These are phyloP conservation scores for Fusarium sp. DNA, from an alignment of 2,329 filamentous ascomycete genomes.

Conservation along the genomic window DNA sequence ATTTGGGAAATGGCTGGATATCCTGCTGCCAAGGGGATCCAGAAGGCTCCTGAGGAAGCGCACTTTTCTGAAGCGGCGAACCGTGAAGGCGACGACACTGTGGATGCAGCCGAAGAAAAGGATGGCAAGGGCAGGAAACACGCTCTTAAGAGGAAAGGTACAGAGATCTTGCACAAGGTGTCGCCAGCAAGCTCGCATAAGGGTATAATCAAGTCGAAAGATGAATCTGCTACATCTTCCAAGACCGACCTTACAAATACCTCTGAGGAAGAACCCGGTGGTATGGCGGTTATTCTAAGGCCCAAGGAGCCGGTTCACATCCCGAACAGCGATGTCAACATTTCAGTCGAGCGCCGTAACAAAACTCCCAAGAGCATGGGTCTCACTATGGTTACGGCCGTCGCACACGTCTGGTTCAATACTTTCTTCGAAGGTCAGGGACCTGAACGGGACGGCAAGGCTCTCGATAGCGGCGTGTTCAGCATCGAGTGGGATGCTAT, in stretches of 20 bases:
- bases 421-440: constrained; percentile 88
- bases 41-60: constrained; percentile 53
- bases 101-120: constrained; percentile 14
- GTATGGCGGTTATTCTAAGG: constrained; percentile 81
- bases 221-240: constrained; percentile 34
- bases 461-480: constrained; percentile 74
- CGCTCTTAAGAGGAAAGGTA: constrained; percentile 45
- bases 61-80: constrained; percentile 49
- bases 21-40: constrained; percentile 42
- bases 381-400: constrained; percentile 88
- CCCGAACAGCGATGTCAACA: constrained; percentile 86
- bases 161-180: constrained; percentile 51
- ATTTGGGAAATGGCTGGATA: constrained; percentile 65
- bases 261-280: constrained; percentile 64
- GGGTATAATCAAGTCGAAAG: constrained; percentile 37
- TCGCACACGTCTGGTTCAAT: constrained; percentile 98
- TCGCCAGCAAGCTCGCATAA: constrained; percentile 37
- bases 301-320: constrained; percentile 76
- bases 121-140: constrained; percentile 30
- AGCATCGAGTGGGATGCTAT: constrained; percentile 73
- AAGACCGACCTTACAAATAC: constrained; percentile 34
- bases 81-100: constrained; percentile 2
- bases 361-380: constrained; percentile 80
- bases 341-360: constrained; percentile 88
- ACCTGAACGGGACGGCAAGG: constrained; percentile 72